phyloP scores from a whole-genome alignment of 495 filamentous ascomycete species.

The Thermochaetoides thermophila region DNA sequence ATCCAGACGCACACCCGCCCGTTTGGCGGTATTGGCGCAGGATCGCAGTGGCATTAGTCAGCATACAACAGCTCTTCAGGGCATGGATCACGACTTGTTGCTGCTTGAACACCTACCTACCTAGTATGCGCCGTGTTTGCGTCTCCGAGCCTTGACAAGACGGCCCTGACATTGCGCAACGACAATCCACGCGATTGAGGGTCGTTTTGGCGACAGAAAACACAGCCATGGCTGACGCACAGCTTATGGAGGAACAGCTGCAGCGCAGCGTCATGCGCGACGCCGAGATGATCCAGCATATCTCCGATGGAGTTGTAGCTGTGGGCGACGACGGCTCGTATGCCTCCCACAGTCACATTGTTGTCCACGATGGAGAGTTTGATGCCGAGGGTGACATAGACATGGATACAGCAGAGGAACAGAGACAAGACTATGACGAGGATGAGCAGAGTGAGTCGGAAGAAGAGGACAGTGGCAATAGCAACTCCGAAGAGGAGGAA shows the following conservation, averaged over 20 bases:
- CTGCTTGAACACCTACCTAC: not conserved
- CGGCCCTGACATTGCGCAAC: constrained; percentile 3
- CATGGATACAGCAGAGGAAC: constrained; percentile 30
- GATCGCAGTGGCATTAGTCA: too few species aligned
- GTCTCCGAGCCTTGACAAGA: constrained; percentile 10
- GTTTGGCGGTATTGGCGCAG: too few species aligned
- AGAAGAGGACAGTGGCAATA: constrained; percentile 18
- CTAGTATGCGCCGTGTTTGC: constrained; percentile 12
- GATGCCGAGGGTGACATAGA: constrained; percentile 38
- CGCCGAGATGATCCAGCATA: constrained; percentile 18
- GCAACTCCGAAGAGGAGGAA: constrained; percentile 25
- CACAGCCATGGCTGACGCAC: constrained; percentile 29
- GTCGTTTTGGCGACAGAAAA: constrained; percentile 4
- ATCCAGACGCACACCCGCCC: too few species aligned
- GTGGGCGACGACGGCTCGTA: constrained; percentile 23
- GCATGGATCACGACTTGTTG: constrained; percentile 8
- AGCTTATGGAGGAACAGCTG: constrained; percentile 36
- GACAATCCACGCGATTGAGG: not conserved
- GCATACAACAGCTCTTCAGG: too few species aligned
- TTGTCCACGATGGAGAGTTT: constrained; percentile 35
- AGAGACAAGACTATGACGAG: constrained; percentile 24
- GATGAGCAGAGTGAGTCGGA: constrained; percentile 20
- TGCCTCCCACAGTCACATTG: constrained; percentile 21
- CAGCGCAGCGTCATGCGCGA: constrained; percentile 34
- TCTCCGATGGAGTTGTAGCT: constrained; percentile 15